These are phyloP conservation scores for Aspergillus calidoustus DNA, from an alignment of 2,329 filamentous ascomycete species.

Conservation along the genomic window DNA sequence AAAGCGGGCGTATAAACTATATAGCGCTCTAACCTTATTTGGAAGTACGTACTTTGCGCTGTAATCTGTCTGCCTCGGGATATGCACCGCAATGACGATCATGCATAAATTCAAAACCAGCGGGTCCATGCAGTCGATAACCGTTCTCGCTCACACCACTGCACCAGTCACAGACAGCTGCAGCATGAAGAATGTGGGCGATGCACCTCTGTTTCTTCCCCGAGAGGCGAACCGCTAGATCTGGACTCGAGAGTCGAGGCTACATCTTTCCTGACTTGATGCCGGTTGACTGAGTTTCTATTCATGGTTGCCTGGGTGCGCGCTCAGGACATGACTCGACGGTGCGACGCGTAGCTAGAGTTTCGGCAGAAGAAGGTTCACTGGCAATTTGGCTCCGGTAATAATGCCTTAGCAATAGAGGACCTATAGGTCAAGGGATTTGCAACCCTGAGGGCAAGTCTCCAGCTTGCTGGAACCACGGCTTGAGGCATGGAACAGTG, in stretches of 20 bases:
- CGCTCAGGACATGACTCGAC: not conserved
- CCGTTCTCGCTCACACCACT: constrained; percentile 10
- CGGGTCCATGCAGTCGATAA: constrained; percentile 14
- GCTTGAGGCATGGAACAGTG: not conserved
- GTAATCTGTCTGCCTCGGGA: not conserved
- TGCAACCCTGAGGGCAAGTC: not conserved
- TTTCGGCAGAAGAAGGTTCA: not conserved
- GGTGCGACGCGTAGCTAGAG: not conserved
- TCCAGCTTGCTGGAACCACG: not conserved
- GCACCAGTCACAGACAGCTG: constrained; percentile 14
- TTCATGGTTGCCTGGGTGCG: not conserved
- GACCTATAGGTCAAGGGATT: not conserved
- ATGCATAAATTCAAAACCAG: constrained; percentile 2
- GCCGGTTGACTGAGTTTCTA: not conserved
- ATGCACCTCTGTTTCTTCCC: constrained; percentile 11
- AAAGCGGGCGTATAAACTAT: not conserved
- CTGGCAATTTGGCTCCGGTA: not conserved
- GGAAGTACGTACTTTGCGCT: constrained; percentile 4
- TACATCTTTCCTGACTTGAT: constrained; percentile 6
- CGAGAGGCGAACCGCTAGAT: not conserved
- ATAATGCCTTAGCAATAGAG: not conserved
- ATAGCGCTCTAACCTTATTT: not conserved
- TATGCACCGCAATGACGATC: constrained; percentile 1
- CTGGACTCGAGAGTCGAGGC: not conserved
- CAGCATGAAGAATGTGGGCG: constrained; percentile 16